Base-by-base conservation (phyloP, 345 rosid genomes). In the Populus deltoides region DNA sequence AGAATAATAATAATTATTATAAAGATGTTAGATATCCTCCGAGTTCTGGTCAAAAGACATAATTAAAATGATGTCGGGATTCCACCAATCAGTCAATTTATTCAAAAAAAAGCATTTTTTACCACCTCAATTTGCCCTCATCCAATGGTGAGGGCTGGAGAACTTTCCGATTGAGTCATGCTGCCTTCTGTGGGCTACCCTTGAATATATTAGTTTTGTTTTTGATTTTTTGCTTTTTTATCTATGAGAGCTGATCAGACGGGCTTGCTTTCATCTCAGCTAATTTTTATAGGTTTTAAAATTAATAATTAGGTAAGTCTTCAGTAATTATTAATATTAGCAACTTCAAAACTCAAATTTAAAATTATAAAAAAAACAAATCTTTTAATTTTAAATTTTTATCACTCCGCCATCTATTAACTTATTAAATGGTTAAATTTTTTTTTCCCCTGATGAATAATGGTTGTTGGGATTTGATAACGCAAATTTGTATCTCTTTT, bases 21-120 rank as follows among this genome's bases (percentile, higher is more conserved):
- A 3, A 33, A 53, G 8, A 31, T 5, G 18, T 5, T 51, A 33
- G 55, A 4, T 33, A 33, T 6, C 17, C 39, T 74, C 66, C 57
- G 70, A 51, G 45, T 70, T 39, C 43, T 39, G 81, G 83, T 76
- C 81, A 33, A 80, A 83, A 71, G 75, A 77, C 79, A 81, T 57
- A 6, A 78, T 75, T 75, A 27, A 41, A 45, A 71, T 75, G 77
- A 39, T 53, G 73, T 77, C 74, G 78, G 81, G 71, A 83, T 71
- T 80, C 77, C 45, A 70, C 35, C 53, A 36, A 4, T 63, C 53
- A 51, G 36, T 33, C 51, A n/a, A 24, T 24, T 27, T 51, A 24
- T 25, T 69, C 29, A 24, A 8, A 39, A 39, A 39, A 39, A 39
- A 39, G 1, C 10, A 39, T 9, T 29, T 75, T 51, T 57, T 35